phyloP scores from a whole-genome alignment of 768 basidiomycete genomes.

The Naganishia randhawae region DNA sequence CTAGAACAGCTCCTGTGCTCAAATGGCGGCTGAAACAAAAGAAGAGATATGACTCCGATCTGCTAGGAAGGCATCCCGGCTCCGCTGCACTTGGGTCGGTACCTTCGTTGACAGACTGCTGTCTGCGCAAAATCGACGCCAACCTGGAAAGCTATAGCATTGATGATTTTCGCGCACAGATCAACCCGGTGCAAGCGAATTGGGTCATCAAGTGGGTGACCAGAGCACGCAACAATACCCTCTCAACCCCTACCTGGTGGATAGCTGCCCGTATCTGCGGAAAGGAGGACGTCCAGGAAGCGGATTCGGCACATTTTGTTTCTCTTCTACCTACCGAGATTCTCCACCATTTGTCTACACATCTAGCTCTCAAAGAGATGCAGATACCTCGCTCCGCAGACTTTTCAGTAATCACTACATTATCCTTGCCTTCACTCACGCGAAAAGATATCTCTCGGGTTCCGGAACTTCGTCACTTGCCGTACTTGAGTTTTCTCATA shows the following conservation, averaged over 20 bases:
- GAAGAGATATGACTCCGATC: not conserved
- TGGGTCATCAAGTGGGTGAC: constrained; percentile 16
- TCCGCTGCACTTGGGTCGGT: not conserved
- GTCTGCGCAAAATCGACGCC: constrained; percentile 14
- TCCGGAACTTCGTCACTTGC: constrained; percentile 5
- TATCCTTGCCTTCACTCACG: not conserved
- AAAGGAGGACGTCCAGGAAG: constrained; percentile 11
- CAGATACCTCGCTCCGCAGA: constrained; percentile 11
- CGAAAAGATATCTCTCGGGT: constrained; percentile 5
- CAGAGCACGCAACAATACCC: constrained; percentile 7
- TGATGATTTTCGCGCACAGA: constrained; percentile 5
- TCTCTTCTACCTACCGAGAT: constrained; percentile 1
- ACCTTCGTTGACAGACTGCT: constrained; percentile 13
- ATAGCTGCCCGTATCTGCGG: constrained; percentile 10
- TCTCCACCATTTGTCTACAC: constrained; percentile 1
- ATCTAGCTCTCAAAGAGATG: constrained; percentile 5
- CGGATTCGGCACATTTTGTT: constrained; percentile 16
- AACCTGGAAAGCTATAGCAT: constrained; percentile 5
- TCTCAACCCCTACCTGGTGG: constrained; percentile 11
- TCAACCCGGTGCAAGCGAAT: constrained; percentile 12
- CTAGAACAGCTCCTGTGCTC: constrained; percentile 17
- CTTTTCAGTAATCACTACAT: constrained; percentile 1
- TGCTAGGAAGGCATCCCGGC: not conserved
- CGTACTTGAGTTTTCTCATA: constrained; percentile 7
- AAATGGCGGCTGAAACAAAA: constrained; percentile 9